Percentiles rank a stretch among this genome's conserved stretches.
phyloP scores from a whole-genome alignment of 73 alveolate genomes.

The Tetrahymena borealis region DNA sequence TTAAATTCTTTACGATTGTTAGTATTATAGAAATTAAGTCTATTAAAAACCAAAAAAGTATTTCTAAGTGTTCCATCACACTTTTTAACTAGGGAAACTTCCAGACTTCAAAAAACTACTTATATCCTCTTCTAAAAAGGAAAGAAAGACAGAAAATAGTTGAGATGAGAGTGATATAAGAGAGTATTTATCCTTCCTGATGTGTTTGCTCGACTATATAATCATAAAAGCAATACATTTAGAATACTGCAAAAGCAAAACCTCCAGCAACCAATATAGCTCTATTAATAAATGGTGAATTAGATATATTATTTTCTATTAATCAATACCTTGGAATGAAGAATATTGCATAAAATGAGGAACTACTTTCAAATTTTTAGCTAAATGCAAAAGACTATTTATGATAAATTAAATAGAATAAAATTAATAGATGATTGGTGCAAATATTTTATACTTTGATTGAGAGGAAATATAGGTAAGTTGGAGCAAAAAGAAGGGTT shows the following conservation, averaged over 20 bases:
- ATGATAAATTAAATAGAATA: background rate
- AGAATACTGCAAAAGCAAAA: background rate
- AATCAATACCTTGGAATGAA: background rate
- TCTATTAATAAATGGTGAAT: background rate
- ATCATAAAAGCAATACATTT: background rate
- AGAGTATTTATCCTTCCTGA: background rate
- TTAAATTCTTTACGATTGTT: background rate
- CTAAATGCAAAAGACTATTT: background rate
- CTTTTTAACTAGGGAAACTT: background rate
- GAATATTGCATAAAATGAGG: background rate
- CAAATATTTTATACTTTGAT: background rate
- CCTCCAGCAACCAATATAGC: background rate
- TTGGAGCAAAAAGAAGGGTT: background rate
- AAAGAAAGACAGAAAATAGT: background rate
- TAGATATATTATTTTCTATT: background rate
- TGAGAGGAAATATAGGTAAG: background rate
- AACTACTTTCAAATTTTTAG: background rate
- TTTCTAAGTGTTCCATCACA: background rate
- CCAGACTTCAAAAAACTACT: background rate
- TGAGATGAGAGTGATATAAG: background rate
- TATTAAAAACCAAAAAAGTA: background rate
- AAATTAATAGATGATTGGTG: background rate
- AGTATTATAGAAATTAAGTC: background rate
- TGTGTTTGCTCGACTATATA: background rate
- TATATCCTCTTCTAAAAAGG: background rate